These are phyloP conservation scores for Ilex aquifolium DNA, from an alignment of 257 asterid genomes.

Conservation along the genomic window DNA sequence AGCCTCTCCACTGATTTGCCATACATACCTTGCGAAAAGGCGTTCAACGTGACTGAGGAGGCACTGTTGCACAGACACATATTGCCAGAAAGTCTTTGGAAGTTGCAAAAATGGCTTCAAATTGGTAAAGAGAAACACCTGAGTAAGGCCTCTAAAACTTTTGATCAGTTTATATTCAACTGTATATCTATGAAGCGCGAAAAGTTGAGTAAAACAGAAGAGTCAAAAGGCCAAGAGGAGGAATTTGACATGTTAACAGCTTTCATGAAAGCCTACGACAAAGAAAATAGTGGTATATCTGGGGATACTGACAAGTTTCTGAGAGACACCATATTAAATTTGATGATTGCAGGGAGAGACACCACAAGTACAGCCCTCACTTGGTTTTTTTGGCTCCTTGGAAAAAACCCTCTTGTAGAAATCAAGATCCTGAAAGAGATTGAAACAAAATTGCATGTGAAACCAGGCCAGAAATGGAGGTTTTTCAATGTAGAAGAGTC, in stretches of 20 bases:
- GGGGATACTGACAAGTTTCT: constrained; percentile 7
- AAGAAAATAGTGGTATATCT: constrained; percentile 3
- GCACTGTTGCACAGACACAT: constrained; percentile 30
- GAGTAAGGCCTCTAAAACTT: constrained; percentile 12
- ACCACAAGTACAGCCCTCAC: constrained; percentile 36
- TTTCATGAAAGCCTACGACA: constrained; percentile 8
- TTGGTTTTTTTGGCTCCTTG: constrained; percentile 44
- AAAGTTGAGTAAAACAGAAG: too few relatives aligned
- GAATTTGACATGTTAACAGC: constrained; percentile 7
- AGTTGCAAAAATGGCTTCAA: constrained; percentile 25
- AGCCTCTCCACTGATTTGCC: constrained; percentile 28
- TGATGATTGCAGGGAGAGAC: constrained; percentile 45
- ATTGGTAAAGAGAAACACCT: constrained; percentile 27
- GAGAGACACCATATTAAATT: constrained; percentile 26
- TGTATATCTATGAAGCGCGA: constrained; percentile 1
- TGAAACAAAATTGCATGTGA: neutral
- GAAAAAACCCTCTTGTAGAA: constrained; percentile 13
- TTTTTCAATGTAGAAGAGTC: constrained; percentile 22
- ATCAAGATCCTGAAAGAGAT: constrained; percentile 26
- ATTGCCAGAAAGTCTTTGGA: constrained; percentile 34
- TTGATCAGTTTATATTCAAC: constrained; percentile 24
- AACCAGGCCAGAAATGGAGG: constrained; percentile 3
- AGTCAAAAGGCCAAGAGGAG: neutral
- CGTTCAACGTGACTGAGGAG: constrained; percentile 20
- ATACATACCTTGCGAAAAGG: constrained; percentile 25